Evolutionary conservation across 306 rosid species (phyloP), one percentile per base, ranked within the genome.

Genomic region (Pyrus communis): DNA sequence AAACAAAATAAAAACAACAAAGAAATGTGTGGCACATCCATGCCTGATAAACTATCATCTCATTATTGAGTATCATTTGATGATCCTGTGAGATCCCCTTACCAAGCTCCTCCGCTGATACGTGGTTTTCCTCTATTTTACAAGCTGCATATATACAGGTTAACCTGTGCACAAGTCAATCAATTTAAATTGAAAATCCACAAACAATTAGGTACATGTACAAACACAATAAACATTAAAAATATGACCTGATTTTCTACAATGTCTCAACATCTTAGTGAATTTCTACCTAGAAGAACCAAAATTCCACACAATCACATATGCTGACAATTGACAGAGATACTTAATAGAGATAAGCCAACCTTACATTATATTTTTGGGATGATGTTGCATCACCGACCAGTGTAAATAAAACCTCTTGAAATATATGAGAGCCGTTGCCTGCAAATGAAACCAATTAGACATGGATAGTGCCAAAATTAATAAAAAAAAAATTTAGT

Each of bases 91-190:
- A 91, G 81, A 96, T 96, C 85, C 99, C 98, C 89, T 92, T 92
- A 84, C 99, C 99, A 64, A 92, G 93, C 99, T 95, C 99, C 93
- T 96, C 99, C n/a, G 97, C 98, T 49, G 99, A 95, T 11, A 95
- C 98, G 62, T 92, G 99, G 80, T 88, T 96, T 88, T 95, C 99
- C 89, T 95, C 99, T 84, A 95, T 92, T 87, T 95, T 95, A 84
- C 99, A 95, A 82, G 97, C 93, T 67, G 93, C 97, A 81, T 95
- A 95, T 79, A 95, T 92, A 83, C 99, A 95, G 69, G 99, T 95
- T 82, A 95, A 85, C 97, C 99, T 95, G 91, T 79, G 79, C 31
- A 82, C 67, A 45, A 51, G 70, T 40, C 42, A 52, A 61, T 54
- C 0, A 51, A 31, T 45, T n/a, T 15, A 67, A 33, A 11, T 45